Percentiles rank a stretch among this genome's conserved stretches.
These are phyloP conservation scores for Diaporthe destruens DNA, from an alignment of 2,329 filamentous ascomycete species.

Conservation along the genomic window DNA sequence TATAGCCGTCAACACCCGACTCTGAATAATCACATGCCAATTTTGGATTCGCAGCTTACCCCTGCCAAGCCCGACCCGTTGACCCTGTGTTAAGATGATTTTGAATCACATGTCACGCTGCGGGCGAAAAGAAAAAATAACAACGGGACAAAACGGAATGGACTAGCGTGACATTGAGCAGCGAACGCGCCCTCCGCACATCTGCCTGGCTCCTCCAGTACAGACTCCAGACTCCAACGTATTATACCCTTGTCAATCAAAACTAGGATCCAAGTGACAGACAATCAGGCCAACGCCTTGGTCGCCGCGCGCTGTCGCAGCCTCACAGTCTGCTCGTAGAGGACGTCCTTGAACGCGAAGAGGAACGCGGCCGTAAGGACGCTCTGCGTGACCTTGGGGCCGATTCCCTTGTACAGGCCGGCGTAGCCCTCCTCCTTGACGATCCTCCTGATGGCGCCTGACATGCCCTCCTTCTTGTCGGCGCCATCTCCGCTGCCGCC, in stretches of 20 bases:
- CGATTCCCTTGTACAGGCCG: constrained; percentile 95
- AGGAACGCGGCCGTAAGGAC: constrained; percentile 96
- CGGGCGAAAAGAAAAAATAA: background rate
- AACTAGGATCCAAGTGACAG: background rate
- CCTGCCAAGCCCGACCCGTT: constrained; percentile 25
- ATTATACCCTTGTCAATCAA: background rate
- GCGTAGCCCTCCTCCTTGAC: constrained; percentile 90
- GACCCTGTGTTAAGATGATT: background rate
- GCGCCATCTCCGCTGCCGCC: constrained; percentile 68
- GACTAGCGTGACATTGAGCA: background rate
- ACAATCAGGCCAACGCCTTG: constrained; percentile 48
- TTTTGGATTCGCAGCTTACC: constrained; percentile 3
- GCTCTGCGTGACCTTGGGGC: constrained; percentile 95
- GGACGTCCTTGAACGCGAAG: constrained; percentile 97
- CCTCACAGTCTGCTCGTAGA: constrained; percentile 85
- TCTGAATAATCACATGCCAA: constrained; percentile 23
- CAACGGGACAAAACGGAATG: background rate
- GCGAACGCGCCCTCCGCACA: background rate
- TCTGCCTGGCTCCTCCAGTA: background rate
- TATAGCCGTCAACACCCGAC: constrained; percentile 26
- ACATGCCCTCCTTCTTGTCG: constrained; percentile 84
- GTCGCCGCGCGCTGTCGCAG: constrained; percentile 65
- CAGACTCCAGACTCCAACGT: background rate
- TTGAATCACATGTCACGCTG: constrained; percentile 15
- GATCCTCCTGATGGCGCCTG: constrained; percentile 81